A percentile compares a stretch with the other conserved stretches of the same genome.
Evolutionary conservation across 768 basidiomycete genomes (phyloP).

Genomic region (Hemileccinum rubropunctum): DNA sequence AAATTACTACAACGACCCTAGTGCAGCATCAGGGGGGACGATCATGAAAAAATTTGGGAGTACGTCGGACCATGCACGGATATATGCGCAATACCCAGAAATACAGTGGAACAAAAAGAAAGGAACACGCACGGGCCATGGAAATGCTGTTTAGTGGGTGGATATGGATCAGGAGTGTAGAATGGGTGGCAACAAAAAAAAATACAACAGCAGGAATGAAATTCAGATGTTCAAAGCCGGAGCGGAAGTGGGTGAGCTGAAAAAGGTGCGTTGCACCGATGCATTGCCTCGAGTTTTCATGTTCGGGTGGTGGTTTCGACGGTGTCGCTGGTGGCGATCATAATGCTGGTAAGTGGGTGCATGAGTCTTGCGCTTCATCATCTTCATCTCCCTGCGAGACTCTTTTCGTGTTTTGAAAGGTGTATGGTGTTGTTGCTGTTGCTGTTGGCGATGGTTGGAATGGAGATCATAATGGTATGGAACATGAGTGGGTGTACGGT

Average conservation of each 20-base stretch:
- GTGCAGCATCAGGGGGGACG: neutral
- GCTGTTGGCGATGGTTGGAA: conserved; percentile 38
- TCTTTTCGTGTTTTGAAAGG: conserved; percentile 61
- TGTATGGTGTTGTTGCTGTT: conserved; percentile 31
- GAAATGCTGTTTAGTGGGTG: conserved; percentile 15
- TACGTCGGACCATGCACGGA: conserved; percentile 15
- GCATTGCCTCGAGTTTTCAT: conserved; percentile 54
- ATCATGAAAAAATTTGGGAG: conserved; percentile 4
- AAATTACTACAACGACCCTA: conserved; percentile 7
- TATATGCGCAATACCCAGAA: conserved; percentile 22
- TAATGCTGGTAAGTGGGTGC: conserved; percentile 36
- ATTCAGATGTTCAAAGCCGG: conserved; percentile 29
- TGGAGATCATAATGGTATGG: conserved; percentile 33
- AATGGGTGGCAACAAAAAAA: conserved; percentile 7
- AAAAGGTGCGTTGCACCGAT: conserved; percentile 50
- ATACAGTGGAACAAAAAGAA: conserved; percentile 13
- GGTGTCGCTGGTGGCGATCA: conserved; percentile 48
- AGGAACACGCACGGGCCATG: neutral
- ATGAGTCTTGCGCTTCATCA: conserved; percentile 58
- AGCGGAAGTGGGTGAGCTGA: conserved; percentile 33
- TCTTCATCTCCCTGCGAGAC: conserved; percentile 63
- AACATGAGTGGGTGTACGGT: conserved; percentile 50
- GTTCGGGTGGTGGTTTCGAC: conserved; percentile 63
- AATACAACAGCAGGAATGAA: conserved; percentile 20
- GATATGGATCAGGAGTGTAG: conserved; percentile 9